Conservation (phyloP, 805 yeast species). For the Spathaspora passalidarum region DNA sequence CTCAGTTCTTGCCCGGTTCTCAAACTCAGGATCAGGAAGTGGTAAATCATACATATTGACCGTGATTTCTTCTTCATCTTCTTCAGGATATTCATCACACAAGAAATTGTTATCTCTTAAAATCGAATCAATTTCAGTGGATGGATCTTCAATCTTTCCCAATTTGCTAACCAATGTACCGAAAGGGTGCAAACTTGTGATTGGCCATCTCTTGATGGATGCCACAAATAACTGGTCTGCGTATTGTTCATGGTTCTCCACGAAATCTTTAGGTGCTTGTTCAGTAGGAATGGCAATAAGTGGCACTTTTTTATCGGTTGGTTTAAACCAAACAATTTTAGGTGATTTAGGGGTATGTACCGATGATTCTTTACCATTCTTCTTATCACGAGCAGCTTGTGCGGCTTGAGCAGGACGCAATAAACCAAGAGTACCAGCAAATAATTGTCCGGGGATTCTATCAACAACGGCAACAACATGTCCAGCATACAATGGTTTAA, state of each 20-base stretch:
- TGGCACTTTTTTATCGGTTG: slow-evolving; percentile 97
- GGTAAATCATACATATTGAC: slow-evolving; percentile 35
- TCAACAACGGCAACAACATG: slow-evolving; percentile 98
- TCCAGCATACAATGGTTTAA: slow-evolving; percentile 93
- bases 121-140: slow-evolving; percentile 83
- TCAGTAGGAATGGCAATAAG: slow-evolving; percentile 97
- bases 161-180: slow-evolving; percentile 88
- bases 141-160: slow-evolving; percentile 74
- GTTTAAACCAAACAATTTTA: slow-evolving; percentile 98
- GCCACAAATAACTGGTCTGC: slow-evolving; percentile 85
- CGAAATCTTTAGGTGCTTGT: slow-evolving; percentile 94
- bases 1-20: slow-evolving; percentile 43
- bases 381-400: slow-evolving; percentile 63
- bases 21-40: slow-evolving; percentile 34
- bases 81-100: slow-evolving; percentile 74
- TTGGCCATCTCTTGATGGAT: slow-evolving; percentile 98
- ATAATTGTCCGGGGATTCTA: slow-evolving; percentile 94
- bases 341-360: slow-evolving; percentile 57
- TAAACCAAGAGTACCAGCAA: slow-evolving; percentile 90
- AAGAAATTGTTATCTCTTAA: slow-evolving; percentile 82
- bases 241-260: slow-evolving; percentile 84
- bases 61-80: slow-evolving; percentile 14
- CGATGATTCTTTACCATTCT: slow-evolving; percentile 45
- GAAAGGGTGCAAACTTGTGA: slow-evolving; percentile 96
- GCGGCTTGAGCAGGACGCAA: slow-evolving; percentile 95